Evolutionary conservation across 805 yeast genomes (phyloP).

Genomic region (Cyberlindnera meyerae): DNA sequence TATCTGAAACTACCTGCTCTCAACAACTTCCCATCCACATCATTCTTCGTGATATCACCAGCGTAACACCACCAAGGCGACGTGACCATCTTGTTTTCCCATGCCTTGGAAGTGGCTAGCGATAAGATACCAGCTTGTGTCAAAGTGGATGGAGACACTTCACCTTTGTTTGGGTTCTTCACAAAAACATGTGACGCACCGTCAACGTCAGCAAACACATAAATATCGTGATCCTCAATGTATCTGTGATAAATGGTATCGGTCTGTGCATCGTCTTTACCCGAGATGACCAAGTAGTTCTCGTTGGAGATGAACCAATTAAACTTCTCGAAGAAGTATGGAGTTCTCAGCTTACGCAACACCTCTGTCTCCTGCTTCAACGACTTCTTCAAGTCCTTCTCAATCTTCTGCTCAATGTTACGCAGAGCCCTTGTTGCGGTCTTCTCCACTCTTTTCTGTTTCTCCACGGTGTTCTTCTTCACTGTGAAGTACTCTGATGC

Average conservation of each 20-base stretch:
- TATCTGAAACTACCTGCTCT: constrained; percentile 59
- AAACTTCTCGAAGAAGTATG: constrained; percentile 91
- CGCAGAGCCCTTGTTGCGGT: constrained; percentile 74
- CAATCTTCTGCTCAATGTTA: constrained; percentile 75
- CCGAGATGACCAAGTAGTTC: constrained; percentile 81
- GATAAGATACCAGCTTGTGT: constrained; percentile 87
- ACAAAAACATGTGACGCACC: constrained; percentile 74
- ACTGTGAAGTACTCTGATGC: constrained; percentile 76
- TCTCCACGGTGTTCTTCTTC: constrained; percentile 68
- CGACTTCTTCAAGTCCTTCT: constrained; percentile 61
- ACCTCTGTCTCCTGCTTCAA: constrained; percentile 53
- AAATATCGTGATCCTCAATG: constrained; percentile 65
- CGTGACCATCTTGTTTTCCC: constrained; percentile 80
- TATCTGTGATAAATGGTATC: constrained; percentile 79
- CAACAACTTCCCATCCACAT: constrained; percentile 54
- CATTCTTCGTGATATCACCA: constrained; percentile 62
- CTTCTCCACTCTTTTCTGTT: constrained; percentile 75
- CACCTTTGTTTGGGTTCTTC: constrained; percentile 69
- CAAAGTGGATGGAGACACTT: constrained; percentile 80
- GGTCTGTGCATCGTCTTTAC: constrained; percentile 73
- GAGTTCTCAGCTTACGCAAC: constrained; percentile 57
- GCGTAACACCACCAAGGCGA: constrained; percentile 87
- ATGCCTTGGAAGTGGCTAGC: constrained; percentile 77
- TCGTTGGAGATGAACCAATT: constrained; percentile 93
- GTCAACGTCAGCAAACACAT: constrained; percentile 70